Conservation (phyloP, 164 flowering plant species). For the Nelumbo lutea region DNA sequence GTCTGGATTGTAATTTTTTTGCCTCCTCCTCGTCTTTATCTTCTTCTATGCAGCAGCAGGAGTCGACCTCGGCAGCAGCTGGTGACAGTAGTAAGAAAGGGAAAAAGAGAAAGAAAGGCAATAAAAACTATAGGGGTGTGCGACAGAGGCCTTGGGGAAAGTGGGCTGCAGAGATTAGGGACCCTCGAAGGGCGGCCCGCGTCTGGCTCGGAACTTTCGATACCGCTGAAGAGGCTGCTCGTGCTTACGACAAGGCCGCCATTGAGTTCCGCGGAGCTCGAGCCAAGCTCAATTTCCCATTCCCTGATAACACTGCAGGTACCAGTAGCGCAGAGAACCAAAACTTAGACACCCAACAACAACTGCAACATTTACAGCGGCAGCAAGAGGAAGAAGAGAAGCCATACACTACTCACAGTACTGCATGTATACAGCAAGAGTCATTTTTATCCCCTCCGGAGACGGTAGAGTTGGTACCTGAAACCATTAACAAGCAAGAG, state of each 20-base stretch:
- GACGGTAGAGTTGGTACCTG: too few species aligned
- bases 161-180: slow-evolving; percentile 43
- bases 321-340: too few species aligned
- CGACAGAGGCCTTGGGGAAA: slow-evolving; percentile 40
- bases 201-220: slow-evolving; percentile 45
- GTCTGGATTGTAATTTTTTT: slow-evolving; percentile 27
- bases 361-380: too few species aligned
- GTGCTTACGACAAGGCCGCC: slow-evolving; percentile 45
- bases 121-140: slow-evolving; percentile 33
- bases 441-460: too few species aligned
- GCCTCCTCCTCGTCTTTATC: background rate
- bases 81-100: background rate
- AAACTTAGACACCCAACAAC: too few species aligned
- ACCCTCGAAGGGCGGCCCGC: slow-evolving; percentile 25
- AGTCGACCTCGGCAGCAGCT: background rate
- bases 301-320: slow-evolving; percentile 13
- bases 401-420: too few species aligned
- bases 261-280: slow-evolving; percentile 30
- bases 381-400: too few species aligned
- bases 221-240: slow-evolving; percentile 37
- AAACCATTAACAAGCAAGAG: too few species aligned
- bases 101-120: slow-evolving; percentile 13
- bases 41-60: background rate
- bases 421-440: too few species aligned
- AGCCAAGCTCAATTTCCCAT: slow-evolving; percentile 39